Percentiles rank a stretch among this genome's conserved stretches.
Conservation (phyloP, 345 rosid species). For the Eutrema heterophyllum region DNA sequence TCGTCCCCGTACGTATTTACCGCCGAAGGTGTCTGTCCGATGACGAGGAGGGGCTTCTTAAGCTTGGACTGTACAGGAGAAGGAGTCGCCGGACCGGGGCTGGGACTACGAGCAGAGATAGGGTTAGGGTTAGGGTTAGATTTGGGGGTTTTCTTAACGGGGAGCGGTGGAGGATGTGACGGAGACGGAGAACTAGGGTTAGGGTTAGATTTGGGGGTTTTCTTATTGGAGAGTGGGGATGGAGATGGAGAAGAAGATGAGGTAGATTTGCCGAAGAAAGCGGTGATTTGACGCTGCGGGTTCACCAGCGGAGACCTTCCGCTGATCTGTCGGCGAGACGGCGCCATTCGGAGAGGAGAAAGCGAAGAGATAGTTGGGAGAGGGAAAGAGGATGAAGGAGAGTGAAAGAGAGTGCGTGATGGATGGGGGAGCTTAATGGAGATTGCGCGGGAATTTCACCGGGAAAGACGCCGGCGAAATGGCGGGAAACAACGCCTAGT, state of each 20-base stretch:
- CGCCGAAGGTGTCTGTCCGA: constrained; percentile 43
- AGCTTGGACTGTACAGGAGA: constrained; percentile 56
- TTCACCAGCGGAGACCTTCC: constrained; percentile 91
- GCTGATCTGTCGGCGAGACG: constrained; percentile 61
- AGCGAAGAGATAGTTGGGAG: background rate
- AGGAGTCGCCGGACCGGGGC: constrained; percentile 62
- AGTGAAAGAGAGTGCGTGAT: background rate
- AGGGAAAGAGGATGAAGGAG: background rate
- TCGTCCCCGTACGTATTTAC: constrained; percentile 43
- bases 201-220: constrained; percentile 36
- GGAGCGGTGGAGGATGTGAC: constrained; percentile 36
- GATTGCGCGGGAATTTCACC: constrained; percentile 31
- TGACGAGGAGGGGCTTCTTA: constrained; percentile 61
- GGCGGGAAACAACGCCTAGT: constrained; percentile 35
- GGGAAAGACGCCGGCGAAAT: constrained; percentile 28
- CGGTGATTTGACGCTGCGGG: constrained; percentile 83
- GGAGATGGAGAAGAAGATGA: constrained; percentile 34
- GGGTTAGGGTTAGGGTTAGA: constrained; percentile 38
- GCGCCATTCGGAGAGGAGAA: constrained; percentile 46
- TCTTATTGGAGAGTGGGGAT: constrained; percentile 39
- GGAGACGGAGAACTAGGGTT: constrained; percentile 28
- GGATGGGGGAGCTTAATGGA: background rate
- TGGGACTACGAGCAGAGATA: constrained; percentile 34
- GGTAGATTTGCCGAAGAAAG: constrained; percentile 60
- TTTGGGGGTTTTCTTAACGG: constrained; percentile 31